Evolutionary conservation across 805 yeast species (phyloP).

Genomic region (Yamadazyma insecticola): DNA sequence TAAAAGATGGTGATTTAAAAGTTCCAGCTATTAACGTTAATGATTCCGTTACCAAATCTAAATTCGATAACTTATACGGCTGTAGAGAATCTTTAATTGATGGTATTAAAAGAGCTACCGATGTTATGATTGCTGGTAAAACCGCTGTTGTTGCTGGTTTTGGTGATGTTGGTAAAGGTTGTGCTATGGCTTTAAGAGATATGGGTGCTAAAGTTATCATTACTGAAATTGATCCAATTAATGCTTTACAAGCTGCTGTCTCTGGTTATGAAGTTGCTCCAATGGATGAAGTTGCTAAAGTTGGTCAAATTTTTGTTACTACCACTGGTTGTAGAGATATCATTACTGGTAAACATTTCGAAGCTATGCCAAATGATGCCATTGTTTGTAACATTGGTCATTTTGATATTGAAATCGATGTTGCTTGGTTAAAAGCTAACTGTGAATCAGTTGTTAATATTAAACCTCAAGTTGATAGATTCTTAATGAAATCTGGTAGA

Average conservation of each 20-base stretch:
- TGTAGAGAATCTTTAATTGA: slow-evolving; percentile 98
- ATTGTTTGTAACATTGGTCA: slow-evolving; percentile 99
- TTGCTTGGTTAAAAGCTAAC: slow-evolving; percentile 96
- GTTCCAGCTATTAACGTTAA: slow-evolving; percentile 99
- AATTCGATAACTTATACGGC: slow-evolving; percentile 98
- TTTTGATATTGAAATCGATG: slow-evolving; percentile 98
- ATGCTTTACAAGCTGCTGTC: slow-evolving; percentile 99
- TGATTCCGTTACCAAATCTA: slow-evolving; percentile 98
- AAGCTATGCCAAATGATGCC: slow-evolving; percentile 96
- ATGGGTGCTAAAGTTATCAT: slow-evolving; percentile 99
- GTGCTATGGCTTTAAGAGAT: slow-evolving; percentile 97
- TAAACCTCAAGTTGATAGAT: slow-evolving; percentile 99
- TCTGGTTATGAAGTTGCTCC: slow-evolving; percentile 97
- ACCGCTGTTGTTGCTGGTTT: slow-evolving; percentile 98
- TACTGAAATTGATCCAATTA: slow-evolving; percentile 97
- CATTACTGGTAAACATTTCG: slow-evolving; percentile 84
- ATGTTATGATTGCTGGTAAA: slow-evolving; percentile 99
- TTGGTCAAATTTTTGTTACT: slow-evolving; percentile 97
- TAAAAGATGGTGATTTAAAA: slow-evolving; percentile 82
- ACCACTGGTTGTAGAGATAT: slow-evolving; percentile 99
- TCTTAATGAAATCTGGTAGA: slow-evolving; percentile 80
- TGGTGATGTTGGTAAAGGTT: slow-evolving; percentile 99
- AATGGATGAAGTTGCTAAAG: slow-evolving; percentile 86
- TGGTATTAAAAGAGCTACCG: slow-evolving; percentile 99
- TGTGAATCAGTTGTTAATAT: slow-evolving; percentile 93